Conservation (phyloP, 305 asterid genomes). For the Withania somnifera region DNA sequence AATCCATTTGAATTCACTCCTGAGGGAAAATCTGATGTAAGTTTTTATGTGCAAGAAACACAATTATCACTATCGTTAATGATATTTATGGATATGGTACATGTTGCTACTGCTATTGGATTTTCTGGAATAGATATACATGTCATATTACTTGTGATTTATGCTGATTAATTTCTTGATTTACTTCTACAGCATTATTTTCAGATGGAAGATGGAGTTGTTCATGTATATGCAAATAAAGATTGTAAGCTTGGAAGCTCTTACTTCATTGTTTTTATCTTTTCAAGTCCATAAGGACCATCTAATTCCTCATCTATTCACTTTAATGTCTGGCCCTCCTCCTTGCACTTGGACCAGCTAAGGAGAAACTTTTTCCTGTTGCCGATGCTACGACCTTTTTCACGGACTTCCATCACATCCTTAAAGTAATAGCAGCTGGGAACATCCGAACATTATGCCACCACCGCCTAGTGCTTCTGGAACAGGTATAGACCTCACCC, state of each 20-base stretch:
- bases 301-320: not conserved
- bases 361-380: constrained; percentile 74
- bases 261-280: not conserved
- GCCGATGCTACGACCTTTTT: constrained; percentile 92
- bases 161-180: constrained; percentile 4
- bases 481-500: constrained; percentile 45
- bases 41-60: constrained; percentile 5
- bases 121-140: not conserved
- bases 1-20: constrained; percentile 65
- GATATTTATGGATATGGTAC: not conserved
- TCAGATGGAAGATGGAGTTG: constrained; percentile 88
- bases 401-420: constrained; percentile 92
- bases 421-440: constrained; percentile 93
- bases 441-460: constrained; percentile 86
- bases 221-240: constrained; percentile 75
- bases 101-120: not conserved
- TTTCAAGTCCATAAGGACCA: not conserved
- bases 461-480: constrained; percentile 87
- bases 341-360: constrained; percentile 37
- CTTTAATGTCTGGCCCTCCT: not conserved
- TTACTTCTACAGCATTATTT: constrained; percentile 55
- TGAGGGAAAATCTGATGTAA: constrained; percentile 71
- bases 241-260: constrained; percentile 47
- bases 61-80: not conserved
- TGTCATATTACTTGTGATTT: not conserved